These are phyloP conservation scores for Curvularia spicifera DNA, from an alignment of 2,329 filamentous ascomycete genomes.

Conservation along the genomic window DNA sequence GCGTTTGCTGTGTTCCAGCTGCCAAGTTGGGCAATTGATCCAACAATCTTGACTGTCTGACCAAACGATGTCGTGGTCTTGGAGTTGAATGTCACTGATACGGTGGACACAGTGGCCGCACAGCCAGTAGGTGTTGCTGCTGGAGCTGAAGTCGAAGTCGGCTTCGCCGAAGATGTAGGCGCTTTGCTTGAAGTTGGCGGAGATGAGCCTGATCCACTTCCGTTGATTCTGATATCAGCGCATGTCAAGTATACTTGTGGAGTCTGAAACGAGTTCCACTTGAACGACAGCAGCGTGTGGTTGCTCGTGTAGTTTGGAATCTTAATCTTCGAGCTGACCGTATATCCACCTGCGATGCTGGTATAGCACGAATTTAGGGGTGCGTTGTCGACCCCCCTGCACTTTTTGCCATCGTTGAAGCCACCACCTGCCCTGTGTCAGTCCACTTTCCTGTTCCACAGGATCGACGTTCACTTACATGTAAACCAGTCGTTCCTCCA, in stretches of 20 bases:
- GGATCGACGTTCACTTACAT: conserved; percentile 16
- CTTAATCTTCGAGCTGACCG: conserved; percentile 42
- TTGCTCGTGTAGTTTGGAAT: conserved; percentile 43
- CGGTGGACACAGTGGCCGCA: conserved; percentile 35
- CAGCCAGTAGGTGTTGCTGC: conserved; percentile 26
- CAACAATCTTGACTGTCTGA: conserved; percentile 57
- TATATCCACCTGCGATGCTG: conserved; percentile 45
- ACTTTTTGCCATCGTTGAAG: conserved; percentile 37
- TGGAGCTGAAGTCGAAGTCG: conserved; percentile 18
- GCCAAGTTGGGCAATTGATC: conserved; percentile 54
- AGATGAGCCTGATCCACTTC: conserved; percentile 22
- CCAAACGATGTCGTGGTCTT: conserved; percentile 57
- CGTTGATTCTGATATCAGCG: conserved; percentile 42
- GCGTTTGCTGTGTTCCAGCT: conserved; percentile 52
- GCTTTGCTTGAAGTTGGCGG: conserved; percentile 27
- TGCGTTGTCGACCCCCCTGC: conserved; percentile 42
- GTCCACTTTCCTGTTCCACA: background rate
- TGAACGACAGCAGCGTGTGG: conserved; percentile 42
- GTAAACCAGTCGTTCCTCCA: conserved; percentile 48
- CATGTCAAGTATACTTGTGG: conserved; percentile 44
- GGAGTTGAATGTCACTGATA: conserved; percentile 54
- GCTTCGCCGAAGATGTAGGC: conserved; percentile 17
- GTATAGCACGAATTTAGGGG: conserved; percentile 44
- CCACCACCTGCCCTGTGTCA: conserved; percentile 23
- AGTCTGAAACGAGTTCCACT: conserved; percentile 46